phyloP scores from a whole-genome alignment of 768 basidiomycete genomes.

The Auricularia auricula-judae region DNA sequence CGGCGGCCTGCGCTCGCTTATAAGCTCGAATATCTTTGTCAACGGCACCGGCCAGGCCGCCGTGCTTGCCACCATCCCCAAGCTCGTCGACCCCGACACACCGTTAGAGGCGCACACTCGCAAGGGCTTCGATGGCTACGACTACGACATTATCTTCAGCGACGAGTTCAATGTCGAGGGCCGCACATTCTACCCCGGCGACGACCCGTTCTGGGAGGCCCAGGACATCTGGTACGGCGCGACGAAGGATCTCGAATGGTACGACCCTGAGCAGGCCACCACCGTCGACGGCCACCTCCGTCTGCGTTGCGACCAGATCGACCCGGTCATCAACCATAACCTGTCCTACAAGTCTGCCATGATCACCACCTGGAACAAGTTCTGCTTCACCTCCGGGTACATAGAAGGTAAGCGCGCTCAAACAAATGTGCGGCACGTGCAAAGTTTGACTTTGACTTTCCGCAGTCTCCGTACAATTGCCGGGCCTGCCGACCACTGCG shows the following conservation, averaged over 20 bases:
- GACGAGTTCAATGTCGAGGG: conserved; percentile 29
- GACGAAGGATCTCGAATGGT: conserved; percentile 25
- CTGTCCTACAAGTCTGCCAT: conserved; percentile 60
- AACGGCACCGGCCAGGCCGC: conserved; percentile 65
- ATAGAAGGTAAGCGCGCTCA: conserved; percentile 37
- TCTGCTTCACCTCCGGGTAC: conserved; percentile 45
- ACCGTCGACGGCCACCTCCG: conserved; percentile 57
- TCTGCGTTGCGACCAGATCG: conserved; percentile 51
- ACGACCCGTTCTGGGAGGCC: conserved; percentile 35
- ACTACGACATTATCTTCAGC: conserved; percentile 22
- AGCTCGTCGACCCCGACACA: conserved; percentile 29
- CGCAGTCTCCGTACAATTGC: conserved; percentile 21
- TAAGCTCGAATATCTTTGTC: conserved; percentile 44
- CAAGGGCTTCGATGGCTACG: conserved; percentile 19
- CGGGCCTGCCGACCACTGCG: background rate
- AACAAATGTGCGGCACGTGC: background rate
- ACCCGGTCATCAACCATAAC: conserved; percentile 34
- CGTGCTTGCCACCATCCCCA: conserved; percentile 20
- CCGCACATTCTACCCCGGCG: conserved; percentile 17
- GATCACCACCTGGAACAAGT: conserved; percentile 87
- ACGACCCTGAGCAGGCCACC: conserved; percentile 58
- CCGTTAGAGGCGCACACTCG: conserved; percentile 16
- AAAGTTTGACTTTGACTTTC: background rate
- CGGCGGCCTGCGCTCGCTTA: conserved; percentile 38
- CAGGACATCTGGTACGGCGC: conserved; percentile 30